Evolutionary conservation across 1,139 yeast genomes (phyloP).

Genomic region (Yamadazyma friedrichii): DNA sequence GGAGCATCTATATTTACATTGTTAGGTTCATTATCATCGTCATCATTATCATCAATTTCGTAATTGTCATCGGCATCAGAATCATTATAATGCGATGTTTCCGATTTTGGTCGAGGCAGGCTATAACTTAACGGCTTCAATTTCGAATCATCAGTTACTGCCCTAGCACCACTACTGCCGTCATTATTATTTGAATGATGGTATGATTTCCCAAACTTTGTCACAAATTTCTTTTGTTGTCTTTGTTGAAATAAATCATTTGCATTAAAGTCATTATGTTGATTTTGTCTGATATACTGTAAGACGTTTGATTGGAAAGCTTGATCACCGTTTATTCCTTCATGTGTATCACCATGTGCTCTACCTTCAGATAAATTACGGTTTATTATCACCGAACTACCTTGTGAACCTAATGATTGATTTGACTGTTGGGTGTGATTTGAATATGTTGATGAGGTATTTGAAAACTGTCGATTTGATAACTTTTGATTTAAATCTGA

Average conservation of each 20-base stretch:
- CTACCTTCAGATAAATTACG: background rate
- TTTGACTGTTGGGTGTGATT: conserved; percentile 25
- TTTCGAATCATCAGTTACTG: background rate
- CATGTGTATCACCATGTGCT: background rate
- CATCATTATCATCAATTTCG: background rate
- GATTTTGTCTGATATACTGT: conserved; percentile 14
- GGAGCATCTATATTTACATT: background rate
- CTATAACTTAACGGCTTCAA: background rate
- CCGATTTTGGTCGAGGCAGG: background rate
- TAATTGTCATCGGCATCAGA: background rate
- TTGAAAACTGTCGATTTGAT: conserved; percentile 20
- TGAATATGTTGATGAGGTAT: conserved; percentile 24
- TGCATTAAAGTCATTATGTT: conserved; percentile 25
- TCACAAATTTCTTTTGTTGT: conserved; percentile 29
- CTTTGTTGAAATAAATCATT: conserved; percentile 39
- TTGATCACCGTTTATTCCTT: background rate
- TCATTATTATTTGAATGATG: background rate
- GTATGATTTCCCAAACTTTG: conserved; percentile 29
- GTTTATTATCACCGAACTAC: conserved; percentile 8
- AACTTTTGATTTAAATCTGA: conserved; percentile 29
- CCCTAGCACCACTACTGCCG: background rate
- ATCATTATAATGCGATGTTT: background rate
- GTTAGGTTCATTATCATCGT: background rate
- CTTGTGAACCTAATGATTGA: conserved; percentile 11
- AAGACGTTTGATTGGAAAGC: conserved; percentile 11